These are phyloP conservation scores for Nemania abortiva DNA, from an alignment of 2,329 filamentous ascomycete genomes.

Conservation along the genomic window DNA sequence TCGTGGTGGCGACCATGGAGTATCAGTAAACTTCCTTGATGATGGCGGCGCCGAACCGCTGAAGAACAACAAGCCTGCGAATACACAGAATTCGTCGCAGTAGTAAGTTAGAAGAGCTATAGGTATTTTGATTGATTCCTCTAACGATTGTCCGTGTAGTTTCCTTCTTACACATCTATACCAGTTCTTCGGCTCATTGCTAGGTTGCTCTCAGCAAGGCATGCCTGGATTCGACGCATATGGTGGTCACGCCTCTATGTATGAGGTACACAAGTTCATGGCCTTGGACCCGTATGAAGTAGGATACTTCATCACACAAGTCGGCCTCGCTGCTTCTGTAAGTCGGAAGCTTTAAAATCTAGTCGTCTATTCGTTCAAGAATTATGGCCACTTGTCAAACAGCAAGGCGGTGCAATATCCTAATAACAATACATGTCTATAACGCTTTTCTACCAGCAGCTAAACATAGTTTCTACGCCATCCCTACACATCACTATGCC, in stretches of 20 bases:
- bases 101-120: conserved; percentile 58
- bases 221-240: conserved; percentile 64
- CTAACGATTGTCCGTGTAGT: conserved; percentile 48
- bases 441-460: background rate
- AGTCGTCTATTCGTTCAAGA: too few species aligned
- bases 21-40: conserved; percentile 71
- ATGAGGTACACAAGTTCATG: conserved; percentile 71
- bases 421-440: too few species aligned
- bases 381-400: too few species aligned
- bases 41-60: conserved; percentile 68
- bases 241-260: conserved; percentile 60
- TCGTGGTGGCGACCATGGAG: conserved; percentile 58
- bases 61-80: conserved; percentile 66
- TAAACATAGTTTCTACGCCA: too few species aligned
- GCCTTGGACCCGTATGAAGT: conserved; percentile 63
- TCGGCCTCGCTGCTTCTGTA: conserved; percentile 63
- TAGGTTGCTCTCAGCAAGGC: conserved; percentile 66
- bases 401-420: too few species aligned
- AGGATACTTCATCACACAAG: conserved; percentile 70
- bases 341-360: background rate
- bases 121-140: background rate
- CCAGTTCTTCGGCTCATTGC: conserved; percentile 69
- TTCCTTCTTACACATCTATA: conserved; percentile 72
- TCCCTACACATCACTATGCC: background rate
- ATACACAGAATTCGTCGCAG: conserved; percentile 64